Conservation (phyloP, 169 alveolate genomes). For the Plasmodium vivax region DNA sequence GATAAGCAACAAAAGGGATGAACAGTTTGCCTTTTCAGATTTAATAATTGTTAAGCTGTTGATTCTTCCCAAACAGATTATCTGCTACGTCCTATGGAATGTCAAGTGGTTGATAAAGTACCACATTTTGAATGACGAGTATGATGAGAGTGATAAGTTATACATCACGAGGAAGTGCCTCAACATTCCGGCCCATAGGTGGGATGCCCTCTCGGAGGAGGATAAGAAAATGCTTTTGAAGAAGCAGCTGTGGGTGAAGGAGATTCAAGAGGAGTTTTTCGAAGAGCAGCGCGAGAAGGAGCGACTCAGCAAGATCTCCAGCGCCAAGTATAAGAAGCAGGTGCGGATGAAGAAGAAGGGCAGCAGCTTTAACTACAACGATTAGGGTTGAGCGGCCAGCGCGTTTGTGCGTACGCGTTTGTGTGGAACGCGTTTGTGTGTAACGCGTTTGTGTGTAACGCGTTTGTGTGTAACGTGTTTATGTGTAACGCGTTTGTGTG, state of each 20-base stretch:
- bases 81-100: conserved; percentile 18
- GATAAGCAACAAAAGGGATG: neutral
- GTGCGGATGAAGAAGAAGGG: conserved; percentile 65
- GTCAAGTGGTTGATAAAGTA: conserved; percentile 56
- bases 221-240: conserved; percentile 25
- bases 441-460: neutral
- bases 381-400: neutral
- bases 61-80: conserved; percentile 13
- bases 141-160: conserved; percentile 44
- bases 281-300: conserved; percentile 33
- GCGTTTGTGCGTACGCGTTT: neutral
- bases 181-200: conserved; percentile 12
- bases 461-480: neutral
- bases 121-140: conserved; percentile 46
- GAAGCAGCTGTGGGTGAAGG: conserved; percentile 53
- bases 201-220: conserved; percentile 28
- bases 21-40: neutral
- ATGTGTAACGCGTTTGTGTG: neutral
- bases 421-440: no score
- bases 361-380: conserved; percentile 52
- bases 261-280: conserved; percentile 36
- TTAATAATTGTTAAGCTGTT: conserved; percentile 20
- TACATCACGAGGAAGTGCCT: conserved; percentile 62
- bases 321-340: conserved; percentile 68
- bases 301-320: conserved; percentile 38